Base-by-base conservation (phyloP, 306 rosid species). In the Castanea mollissima region DNA sequence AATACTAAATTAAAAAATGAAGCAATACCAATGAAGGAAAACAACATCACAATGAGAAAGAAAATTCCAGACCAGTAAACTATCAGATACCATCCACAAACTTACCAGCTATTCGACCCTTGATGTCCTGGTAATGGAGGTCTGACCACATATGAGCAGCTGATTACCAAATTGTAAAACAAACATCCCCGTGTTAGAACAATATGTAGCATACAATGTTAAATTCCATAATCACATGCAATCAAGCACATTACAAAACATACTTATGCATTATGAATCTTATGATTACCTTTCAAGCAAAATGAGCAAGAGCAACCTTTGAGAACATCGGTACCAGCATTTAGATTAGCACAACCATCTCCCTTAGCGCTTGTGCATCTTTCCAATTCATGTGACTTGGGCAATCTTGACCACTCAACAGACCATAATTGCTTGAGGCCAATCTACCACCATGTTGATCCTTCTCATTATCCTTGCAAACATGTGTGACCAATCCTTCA, bases 81-180 rank as follows among this genome's bases (percentile, higher is more conserved):
- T 23, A 63, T n/a, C n/a, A 77, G 18, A 79, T 44, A 31, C 63
- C 32, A 54, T 41, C 35, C 23, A 41, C 25, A 55, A 44, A 76
- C 87, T 85, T 82, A 91, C 98, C 96, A n/a, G 85, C 55, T 55
- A 92, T 80, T 74, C 96, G 91, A 67, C 96, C 98, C 88, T 89
- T 93, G 72, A 89, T 87, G 77, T 95, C 99, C 81, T 93, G 98
- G 87, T 91, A 95, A 85, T 91, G 91, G 49, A 93, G 94, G 78
- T 95, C 99, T 75, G 96, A 80, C 98, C 92, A 91, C 29, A 95
- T 90, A 83, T 86, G 83, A 72, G 86, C 95, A 86, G 96, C 96
- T 95, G 88, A 74, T 76, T 34, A 67, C 80, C 59, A 83, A 74
- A 67, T 83, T 29, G 52, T 13, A 76, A 51, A 85, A 74, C 71